Evolutionary conservation across 164 flowering plant genomes (phyloP).

Genomic region (Buxus sempervirens): DNA sequence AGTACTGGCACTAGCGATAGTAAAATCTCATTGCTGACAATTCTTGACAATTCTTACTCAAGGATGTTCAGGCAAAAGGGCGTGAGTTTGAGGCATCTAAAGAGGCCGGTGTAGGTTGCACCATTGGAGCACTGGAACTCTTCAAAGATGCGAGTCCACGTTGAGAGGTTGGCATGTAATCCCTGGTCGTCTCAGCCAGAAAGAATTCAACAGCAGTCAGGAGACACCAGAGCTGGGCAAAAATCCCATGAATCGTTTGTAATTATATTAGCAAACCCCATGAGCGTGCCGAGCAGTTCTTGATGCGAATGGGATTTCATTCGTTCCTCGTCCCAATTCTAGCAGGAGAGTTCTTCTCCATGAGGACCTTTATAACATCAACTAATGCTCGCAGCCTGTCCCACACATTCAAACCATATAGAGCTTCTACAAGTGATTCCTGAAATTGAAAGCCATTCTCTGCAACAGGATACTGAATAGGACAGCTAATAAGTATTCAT

Average conservation of each 20-base stretch:
- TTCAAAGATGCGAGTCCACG: too few relatives aligned
- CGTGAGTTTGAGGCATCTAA: too few relatives aligned
- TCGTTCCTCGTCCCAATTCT: constrained; percentile 34
- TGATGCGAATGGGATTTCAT: constrained; percentile 9
- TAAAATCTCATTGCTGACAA: too few relatives aligned
- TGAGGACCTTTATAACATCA: constrained; percentile 58
- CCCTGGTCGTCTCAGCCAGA: too few relatives aligned
- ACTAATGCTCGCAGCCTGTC: constrained; percentile 72
- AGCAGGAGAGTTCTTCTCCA: constrained; percentile 47
- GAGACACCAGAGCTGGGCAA: not conserved
- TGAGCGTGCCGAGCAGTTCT: not conserved
- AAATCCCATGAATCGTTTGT: not conserved
- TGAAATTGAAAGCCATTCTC: constrained; percentile 87
- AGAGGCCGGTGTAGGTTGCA: too few relatives aligned
- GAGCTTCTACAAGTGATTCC: constrained; percentile 76
- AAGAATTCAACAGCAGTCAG: too few relatives aligned
- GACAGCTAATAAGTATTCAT: not conserved
- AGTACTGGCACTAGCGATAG: too few relatives aligned
- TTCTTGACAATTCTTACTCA: too few relatives aligned
- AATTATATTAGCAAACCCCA: constrained; percentile 2
- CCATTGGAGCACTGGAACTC: too few relatives aligned
- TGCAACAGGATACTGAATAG: constrained; percentile 77
- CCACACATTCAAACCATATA: constrained; percentile 83
- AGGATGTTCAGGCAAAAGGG: too few relatives aligned
- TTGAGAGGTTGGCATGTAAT: too few relatives aligned